Conservation (phyloP, 176 grass and related monocot species). For the Otatea glauca region DNA sequence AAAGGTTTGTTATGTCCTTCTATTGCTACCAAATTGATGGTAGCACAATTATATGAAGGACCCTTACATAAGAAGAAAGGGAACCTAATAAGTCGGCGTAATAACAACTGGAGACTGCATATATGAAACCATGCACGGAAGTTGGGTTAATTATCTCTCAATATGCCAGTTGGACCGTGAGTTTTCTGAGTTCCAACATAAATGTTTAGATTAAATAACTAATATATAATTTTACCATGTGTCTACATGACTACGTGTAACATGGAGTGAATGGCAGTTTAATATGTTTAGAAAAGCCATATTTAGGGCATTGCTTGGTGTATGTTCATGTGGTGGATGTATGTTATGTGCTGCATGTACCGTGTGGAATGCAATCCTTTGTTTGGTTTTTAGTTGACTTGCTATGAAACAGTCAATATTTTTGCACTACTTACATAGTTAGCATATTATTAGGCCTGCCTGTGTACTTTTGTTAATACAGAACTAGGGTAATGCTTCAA, state of each 20-base stretch:
- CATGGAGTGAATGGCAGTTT: not conserved
- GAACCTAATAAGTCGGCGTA: not conserved
- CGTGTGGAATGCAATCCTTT: not conserved
- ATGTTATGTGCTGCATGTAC: slow-evolving; percentile 22
- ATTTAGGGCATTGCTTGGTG: slow-evolving; percentile 22
- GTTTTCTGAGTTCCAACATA: not conserved
- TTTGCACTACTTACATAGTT: slow-evolving; percentile 23
- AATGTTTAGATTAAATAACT: slow-evolving; percentile 10
- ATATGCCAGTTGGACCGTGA: slow-evolving; percentile 12
- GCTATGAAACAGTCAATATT: slow-evolving; percentile 33
- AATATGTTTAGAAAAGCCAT: slow-evolving; percentile 16
- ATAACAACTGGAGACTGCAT: not conserved
- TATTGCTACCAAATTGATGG: not conserved
- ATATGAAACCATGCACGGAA: slow-evolving; percentile 1
- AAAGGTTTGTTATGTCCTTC: not conserved
- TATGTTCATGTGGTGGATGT: slow-evolving; percentile 31
- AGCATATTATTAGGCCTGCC: not conserved
- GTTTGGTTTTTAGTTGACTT: slow-evolving; percentile 3
- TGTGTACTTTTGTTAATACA: slow-evolving; percentile 11
- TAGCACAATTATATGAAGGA: slow-evolving; percentile 17
- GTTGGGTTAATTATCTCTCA: slow-evolving; percentile 1
- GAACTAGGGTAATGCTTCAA: slow-evolving; percentile 13
- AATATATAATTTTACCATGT: not conserved
- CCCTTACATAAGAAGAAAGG: not conserved
- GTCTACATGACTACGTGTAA: not conserved